A percentile compares a stretch with the other conserved stretches of the same genome.
phyloP scores from a whole-genome alignment of 1,284 basidiomycete genomes.

The Ganoderma sp. region DNA sequence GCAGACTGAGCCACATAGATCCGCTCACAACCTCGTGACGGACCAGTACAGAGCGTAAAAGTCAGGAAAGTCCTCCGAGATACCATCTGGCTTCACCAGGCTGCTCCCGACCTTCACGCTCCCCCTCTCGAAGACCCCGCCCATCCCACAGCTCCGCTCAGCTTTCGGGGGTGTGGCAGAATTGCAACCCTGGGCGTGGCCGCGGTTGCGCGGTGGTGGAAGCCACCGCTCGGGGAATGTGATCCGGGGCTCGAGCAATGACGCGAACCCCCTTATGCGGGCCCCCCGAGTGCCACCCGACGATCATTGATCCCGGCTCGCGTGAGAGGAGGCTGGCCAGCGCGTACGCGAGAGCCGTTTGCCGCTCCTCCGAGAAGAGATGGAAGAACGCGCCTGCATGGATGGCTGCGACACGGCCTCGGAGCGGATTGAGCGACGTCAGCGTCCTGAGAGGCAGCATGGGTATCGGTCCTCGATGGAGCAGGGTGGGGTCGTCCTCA shows the following conservation, averaged over 20 bases:
- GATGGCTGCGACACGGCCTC: constrained; percentile 49
- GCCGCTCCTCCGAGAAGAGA: constrained; percentile 49
- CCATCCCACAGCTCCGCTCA: constrained; percentile 50
- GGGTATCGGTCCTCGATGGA: neutral
- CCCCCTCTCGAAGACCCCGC: constrained; percentile 43
- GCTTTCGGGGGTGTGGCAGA: constrained; percentile 33
- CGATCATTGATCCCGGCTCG: constrained; percentile 42
- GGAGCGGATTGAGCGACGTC: constrained; percentile 48
- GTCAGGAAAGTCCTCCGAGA: neutral
- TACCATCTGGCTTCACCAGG: neutral
- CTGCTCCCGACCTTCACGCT: constrained; percentile 41
- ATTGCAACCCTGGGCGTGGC: neutral
- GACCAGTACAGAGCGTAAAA: constrained; percentile 1
- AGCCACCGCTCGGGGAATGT: neutral
- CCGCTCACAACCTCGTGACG: constrained; percentile 12
- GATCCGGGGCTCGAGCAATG: neutral
- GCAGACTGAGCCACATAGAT: too few species aligned
- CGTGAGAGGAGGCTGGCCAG: constrained; percentile 48
- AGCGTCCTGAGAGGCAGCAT: constrained; percentile 42
- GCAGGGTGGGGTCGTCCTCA: neutral
- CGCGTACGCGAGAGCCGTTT: constrained; percentile 46
- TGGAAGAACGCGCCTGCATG: constrained; percentile 55
- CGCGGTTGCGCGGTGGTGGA: neutral
- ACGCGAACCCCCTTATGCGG: constrained; percentile 26
- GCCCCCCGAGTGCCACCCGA: constrained; percentile 38